Evolutionary conservation across 345 rosid genomes (phyloP).

Genomic region (Acer saccharum): DNA sequence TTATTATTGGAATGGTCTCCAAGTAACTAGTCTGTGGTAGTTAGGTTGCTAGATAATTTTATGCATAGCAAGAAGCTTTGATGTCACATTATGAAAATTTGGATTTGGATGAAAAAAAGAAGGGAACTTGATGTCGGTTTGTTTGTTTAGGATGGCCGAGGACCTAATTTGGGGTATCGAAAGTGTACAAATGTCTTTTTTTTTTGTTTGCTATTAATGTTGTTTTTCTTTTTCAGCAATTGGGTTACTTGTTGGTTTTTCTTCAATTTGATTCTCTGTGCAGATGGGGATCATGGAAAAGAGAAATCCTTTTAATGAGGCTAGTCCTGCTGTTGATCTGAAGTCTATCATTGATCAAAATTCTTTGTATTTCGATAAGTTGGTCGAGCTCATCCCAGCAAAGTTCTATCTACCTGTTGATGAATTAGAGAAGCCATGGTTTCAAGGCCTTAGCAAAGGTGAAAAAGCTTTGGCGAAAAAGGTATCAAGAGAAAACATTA

Average conservation of each 20-base stretch:
- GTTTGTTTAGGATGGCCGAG: too few relatives aligned
- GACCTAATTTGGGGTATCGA: too few relatives aligned
- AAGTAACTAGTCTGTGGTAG: neutral
- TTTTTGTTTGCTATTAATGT: neutral
- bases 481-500: conserved; percentile 61
- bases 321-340: conserved; percentile 29
- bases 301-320: conserved; percentile 19
- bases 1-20: neutral
- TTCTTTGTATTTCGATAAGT: conserved; percentile 65
- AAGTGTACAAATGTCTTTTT: too few relatives aligned
- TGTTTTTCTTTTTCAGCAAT: neutral
- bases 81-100: neutral
- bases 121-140: neutral
- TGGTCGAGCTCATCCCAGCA: conserved; percentile 82
- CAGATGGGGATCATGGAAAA: conserved; percentile 51
- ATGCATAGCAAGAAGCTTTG: neutral
- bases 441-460: conserved; percentile 75
- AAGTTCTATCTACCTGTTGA: conserved; percentile 75
- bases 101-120: neutral
- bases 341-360: conserved; percentile 52
- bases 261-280: conserved; percentile 6
- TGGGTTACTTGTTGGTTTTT: neutral
- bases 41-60: neutral
- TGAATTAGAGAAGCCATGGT: conserved; percentile 77
- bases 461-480: conserved; percentile 70